Percentiles rank a stretch among this genome's conserved stretches.
Conservation (phyloP, 345 rosid genomes). For the Orychophragmus violaceus region DNA sequence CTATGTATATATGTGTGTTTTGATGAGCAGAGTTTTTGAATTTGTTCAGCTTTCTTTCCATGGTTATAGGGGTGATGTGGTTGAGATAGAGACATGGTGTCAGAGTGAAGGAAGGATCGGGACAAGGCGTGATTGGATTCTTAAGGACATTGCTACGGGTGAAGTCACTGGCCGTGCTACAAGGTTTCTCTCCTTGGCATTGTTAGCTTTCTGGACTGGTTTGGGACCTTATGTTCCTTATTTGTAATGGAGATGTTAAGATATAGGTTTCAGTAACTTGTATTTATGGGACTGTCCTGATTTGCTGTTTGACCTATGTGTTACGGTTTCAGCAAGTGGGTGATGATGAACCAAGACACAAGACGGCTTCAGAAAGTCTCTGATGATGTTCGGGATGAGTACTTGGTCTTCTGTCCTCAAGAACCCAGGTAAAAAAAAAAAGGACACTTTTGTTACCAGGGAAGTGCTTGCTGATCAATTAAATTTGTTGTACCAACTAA, state of each 20-base stretch:
- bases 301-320: background rate
- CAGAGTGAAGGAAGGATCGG: conserved; percentile 93
- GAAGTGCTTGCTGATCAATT: background rate
- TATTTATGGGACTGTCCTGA: background rate
- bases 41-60: too few species aligned
- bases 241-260: background rate
- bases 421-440: conserved; percentile 70
- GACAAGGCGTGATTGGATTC: conserved; percentile 89
- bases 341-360: conserved; percentile 96
- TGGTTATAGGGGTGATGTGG: conserved; percentile 78
- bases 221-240: background rate
- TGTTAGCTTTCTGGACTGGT: background rate
- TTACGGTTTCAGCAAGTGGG: conserved; percentile 79
- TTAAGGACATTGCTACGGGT: conserved; percentile 65
- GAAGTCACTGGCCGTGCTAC: conserved; percentile 92
- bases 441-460: background rate
- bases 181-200: conserved; percentile 34
- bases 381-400: conserved; percentile 85
- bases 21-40: background rate
- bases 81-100: conserved; percentile 97
- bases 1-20: background rate
- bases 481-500: background rate
- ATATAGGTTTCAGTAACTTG: background rate
- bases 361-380: conserved; percentile 89
- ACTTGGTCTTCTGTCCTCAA: conserved; percentile 63